A percentile compares a stretch with the other conserved stretches of the same genome.
These are phyloP conservation scores for Xylaria multiplex DNA, from an alignment of 2,329 filamentous ascomycete genomes.

Conservation along the genomic window DNA sequence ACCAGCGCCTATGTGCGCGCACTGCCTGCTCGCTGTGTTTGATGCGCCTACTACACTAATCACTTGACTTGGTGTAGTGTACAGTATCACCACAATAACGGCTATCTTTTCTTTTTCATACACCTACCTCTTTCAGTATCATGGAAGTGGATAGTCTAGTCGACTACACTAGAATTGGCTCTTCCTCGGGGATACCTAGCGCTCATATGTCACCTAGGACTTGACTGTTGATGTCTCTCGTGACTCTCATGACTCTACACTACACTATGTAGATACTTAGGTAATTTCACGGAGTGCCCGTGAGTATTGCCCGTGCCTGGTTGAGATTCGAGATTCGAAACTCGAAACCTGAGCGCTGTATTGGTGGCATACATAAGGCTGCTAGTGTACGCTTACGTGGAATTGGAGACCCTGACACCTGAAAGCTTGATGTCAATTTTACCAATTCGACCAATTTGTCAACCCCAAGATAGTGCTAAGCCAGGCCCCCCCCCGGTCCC, in stretches of 20 bases:
- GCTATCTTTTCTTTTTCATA: too few species aligned
- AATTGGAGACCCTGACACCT: conserved; percentile 7
- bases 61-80: too few species aligned
- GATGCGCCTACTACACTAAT: too few species aligned
- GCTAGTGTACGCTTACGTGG: conserved; percentile 7
- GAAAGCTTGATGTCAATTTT: conserved; percentile 29
- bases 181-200: too few species aligned
- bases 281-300: conserved; percentile 20
- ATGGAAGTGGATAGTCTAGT: too few species aligned
- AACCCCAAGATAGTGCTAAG: conserved; percentile 12
- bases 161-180: too few species aligned
- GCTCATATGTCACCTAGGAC: background rate
- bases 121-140: too few species aligned
- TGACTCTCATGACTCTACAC: background rate
- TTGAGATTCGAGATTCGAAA: conserved; percentile 5
- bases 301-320: conserved; percentile 11
- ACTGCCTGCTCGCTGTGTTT: too few species aligned
- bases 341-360: conserved; percentile 10
- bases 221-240: background rate
- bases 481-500: background rate
- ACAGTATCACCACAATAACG: too few species aligned
- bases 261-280: background rate
- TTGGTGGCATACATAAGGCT: background rate
- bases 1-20: background rate
- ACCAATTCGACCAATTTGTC: conserved; percentile 36